Percentiles rank a stretch among this genome's conserved stretches.
Evolutionary conservation across 805 yeast species (phyloP).

Genomic region (Pichia cephalocereana): DNA sequence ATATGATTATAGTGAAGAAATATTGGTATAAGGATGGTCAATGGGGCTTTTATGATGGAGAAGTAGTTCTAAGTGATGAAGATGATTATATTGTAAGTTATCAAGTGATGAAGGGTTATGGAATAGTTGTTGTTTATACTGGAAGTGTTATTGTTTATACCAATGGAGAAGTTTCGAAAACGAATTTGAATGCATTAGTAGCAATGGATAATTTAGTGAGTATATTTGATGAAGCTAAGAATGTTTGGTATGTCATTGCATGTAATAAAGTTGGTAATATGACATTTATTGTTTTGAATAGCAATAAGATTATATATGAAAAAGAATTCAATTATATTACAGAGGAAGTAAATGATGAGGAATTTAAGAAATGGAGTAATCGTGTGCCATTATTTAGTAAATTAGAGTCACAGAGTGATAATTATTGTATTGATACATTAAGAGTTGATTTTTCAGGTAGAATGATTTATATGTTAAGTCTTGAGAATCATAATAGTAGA

Average conservation of each 20-base stretch:
- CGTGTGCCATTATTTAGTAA: slow-evolving; percentile 11
- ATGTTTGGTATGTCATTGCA: slow-evolving; percentile 1
- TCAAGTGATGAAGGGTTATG: neutral
- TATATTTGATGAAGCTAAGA: too few species aligned
- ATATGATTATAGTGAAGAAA: slow-evolving; percentile 5
- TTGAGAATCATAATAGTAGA: neutral
- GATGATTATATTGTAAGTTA: neutral
- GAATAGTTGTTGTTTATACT: too few species aligned
- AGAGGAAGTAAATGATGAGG: too few species aligned
- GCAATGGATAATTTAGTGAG: too few species aligned
- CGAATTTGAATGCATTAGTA: too few species aligned
- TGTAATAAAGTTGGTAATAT: slow-evolving; percentile 9
- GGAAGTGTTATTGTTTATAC: too few species aligned
- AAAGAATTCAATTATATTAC: too few species aligned
- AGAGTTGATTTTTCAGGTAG: slow-evolving; percentile 3
- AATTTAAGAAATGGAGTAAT: neutral
- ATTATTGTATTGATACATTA: neutral
- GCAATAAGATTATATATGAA: neutral
- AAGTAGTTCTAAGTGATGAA: neutral
- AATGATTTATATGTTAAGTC: slow-evolving; percentile 1
- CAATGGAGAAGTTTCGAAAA: too few species aligned
- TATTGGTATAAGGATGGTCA: neutral
- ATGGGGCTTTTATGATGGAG: too few species aligned
- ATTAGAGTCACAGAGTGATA: slow-evolving; percentile 7
- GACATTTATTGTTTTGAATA: neutral